Percentiles rank a stretch among this genome's conserved stretches.
Evolutionary conservation across 495 filamentous ascomycete genomes (phyloP).

Genomic region (Penicillium coprophilum): DNA sequence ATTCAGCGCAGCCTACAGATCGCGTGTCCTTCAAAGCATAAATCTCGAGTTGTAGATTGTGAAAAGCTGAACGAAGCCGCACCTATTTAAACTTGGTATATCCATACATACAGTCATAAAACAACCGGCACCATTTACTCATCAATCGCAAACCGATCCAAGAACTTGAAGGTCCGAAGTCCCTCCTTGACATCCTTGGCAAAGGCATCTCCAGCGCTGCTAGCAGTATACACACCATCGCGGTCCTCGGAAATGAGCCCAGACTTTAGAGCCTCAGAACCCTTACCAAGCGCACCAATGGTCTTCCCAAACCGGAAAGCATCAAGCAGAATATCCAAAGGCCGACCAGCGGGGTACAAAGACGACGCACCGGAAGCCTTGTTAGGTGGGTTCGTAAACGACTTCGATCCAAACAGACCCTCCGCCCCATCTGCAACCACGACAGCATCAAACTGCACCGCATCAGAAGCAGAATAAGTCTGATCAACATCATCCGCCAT

Average conservation of each 20-base stretch:
- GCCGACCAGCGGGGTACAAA: constrained; percentile 64
- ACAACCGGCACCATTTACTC: constrained; percentile 9
- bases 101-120: constrained; percentile 1
- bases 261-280: constrained; percentile 38
- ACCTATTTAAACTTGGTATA: not conserved
- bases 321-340: constrained; percentile 62
- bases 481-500: constrained; percentile 58
- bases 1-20: not conserved
- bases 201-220: constrained; percentile 36
- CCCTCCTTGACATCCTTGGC: constrained; percentile 55
- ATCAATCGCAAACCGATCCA: constrained; percentile 43
- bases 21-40: not conserved
- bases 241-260: constrained; percentile 38
- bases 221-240: constrained; percentile 54
- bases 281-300: constrained; percentile 59
- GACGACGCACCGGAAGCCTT: constrained; percentile 39
- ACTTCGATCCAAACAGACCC: constrained; percentile 46
- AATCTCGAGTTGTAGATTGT: not conserved
- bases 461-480: constrained; percentile 71
- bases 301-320: constrained; percentile 74
- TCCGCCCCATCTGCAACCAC: constrained; percentile 60
- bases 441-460: constrained; percentile 69
- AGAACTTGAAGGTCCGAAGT: constrained; percentile 65
- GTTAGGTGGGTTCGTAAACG: constrained; percentile 19
- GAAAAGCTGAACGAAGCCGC: not conserved